Conservation (phyloP, 2,329 filamentous ascomycete species). For the Penicillium verrucosum region DNA sequence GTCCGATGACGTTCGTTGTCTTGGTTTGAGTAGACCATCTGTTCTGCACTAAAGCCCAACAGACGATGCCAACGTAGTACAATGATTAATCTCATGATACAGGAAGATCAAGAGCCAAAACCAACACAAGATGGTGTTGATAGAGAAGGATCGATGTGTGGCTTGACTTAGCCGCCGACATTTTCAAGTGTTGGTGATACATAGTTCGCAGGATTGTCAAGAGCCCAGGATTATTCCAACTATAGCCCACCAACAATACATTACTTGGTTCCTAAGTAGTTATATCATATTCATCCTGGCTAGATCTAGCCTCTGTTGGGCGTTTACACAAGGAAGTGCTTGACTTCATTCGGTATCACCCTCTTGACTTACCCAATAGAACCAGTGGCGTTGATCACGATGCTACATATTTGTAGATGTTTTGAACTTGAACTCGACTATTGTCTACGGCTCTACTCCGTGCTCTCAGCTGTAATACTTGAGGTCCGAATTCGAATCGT, state of each 20-base stretch:
- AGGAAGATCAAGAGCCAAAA: background rate
- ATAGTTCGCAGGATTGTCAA: background rate
- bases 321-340: background rate
- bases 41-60: background rate
- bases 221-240: background rate
- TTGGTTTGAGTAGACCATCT: background rate
- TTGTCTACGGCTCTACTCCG: background rate
- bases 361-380: background rate
- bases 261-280: background rate
- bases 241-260: background rate
- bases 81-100: background rate
- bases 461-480: background rate
- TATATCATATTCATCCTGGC: background rate
- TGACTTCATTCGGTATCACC: background rate
- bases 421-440: background rate
- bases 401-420: background rate
- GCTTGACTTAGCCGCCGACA: background rate
- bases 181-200: background rate
- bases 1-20: background rate
- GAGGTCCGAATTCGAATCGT: background rate
- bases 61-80: background rate
- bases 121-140: background rate
- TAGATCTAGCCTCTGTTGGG: background rate
- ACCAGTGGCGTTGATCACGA: background rate
- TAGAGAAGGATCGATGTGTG: background rate